phyloP scores from a whole-genome alignment of 257 asterid genomes.

The Sherardia arvensis region DNA sequence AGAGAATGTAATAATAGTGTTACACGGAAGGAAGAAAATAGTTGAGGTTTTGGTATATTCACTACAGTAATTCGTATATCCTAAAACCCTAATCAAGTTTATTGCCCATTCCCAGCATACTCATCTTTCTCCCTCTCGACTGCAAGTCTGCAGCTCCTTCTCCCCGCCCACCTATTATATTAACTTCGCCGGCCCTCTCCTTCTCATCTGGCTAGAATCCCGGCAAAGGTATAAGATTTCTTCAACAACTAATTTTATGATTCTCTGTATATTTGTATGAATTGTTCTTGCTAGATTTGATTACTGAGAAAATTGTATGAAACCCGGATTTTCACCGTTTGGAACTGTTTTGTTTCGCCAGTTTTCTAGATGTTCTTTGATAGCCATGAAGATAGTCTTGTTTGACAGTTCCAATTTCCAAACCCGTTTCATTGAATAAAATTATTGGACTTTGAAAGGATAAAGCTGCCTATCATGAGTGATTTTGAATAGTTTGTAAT shows the following conservation, averaged over 20 bases:
- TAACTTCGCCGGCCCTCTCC: not conserved
- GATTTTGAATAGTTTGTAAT: not conserved
- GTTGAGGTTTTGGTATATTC: too few relatives aligned
- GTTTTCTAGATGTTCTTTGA: too few relatives aligned
- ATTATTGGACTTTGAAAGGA: too few relatives aligned
- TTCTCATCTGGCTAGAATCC: not conserved
- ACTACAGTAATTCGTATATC: too few relatives aligned
- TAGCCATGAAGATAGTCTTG: not conserved
- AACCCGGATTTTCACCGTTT: not conserved
- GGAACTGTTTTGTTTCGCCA: not conserved
- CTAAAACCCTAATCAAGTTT: too few relatives aligned
- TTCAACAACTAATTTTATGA: not conserved
- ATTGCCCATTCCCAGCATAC: too few relatives aligned
- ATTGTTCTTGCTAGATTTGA: not conserved
- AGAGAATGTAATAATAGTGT: too few relatives aligned
- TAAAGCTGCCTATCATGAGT: not conserved
- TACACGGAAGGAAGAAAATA: too few relatives aligned
- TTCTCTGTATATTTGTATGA: not conserved
- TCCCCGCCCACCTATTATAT: not conserved
- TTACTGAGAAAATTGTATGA: not conserved
- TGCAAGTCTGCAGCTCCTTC: too few relatives aligned
- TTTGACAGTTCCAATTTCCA: not conserved
- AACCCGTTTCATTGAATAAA: too few relatives aligned
- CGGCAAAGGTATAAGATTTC: not conserved
- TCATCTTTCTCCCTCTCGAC: too few relatives aligned